Evolutionary conservation across 371 early-diverging fungal genomes (phyloP).

Genomic region (Blastocladiella emersonii): DNA sequence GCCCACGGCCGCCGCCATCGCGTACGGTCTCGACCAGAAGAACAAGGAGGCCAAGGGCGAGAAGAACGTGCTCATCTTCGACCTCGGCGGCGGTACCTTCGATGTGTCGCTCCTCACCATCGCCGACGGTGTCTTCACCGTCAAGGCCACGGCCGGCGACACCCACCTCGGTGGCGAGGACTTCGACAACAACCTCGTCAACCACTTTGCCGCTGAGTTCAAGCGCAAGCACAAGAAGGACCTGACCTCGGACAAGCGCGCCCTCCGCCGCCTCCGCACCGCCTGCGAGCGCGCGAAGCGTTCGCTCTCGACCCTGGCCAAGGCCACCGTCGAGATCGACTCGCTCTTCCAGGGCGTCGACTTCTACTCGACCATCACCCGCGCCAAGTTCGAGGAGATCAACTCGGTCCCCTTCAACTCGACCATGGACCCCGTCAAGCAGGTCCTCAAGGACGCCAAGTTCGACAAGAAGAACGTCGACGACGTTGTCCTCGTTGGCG

Average conservation of each 20-base stretch:
- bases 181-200: conserved; percentile 46
- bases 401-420: conserved; percentile 54
- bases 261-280: conserved; percentile 17
- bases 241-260: conserved; percentile 5
- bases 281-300: conserved; percentile 37
- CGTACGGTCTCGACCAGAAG: conserved; percentile 80
- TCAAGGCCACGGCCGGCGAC: conserved; percentile 30
- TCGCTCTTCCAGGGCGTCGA: conserved; percentile 44
- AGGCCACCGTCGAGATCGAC: conserved; percentile 42
- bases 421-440: conserved; percentile 59
- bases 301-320: conserved; percentile 36
- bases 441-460: conserved; percentile 52
- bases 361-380: conserved; percentile 58
- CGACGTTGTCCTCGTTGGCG: conserved; percentile 93
- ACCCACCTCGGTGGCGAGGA: conserved; percentile 65
- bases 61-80: conserved; percentile 27
- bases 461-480: conserved; percentile 54
- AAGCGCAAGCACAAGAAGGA: conserved; percentile 12
- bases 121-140: conserved; percentile 17
- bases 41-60: conserved; percentile 17
- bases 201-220: conserved; percentile 20
- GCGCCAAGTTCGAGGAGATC: conserved; percentile 70
- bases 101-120: conserved; percentile 29
- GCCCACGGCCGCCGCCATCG: conserved; percentile 92
- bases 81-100: conserved; percentile 39